Base-by-base conservation (phyloP, 164 flowering plant species). In the Vitis rupestris region DNA sequence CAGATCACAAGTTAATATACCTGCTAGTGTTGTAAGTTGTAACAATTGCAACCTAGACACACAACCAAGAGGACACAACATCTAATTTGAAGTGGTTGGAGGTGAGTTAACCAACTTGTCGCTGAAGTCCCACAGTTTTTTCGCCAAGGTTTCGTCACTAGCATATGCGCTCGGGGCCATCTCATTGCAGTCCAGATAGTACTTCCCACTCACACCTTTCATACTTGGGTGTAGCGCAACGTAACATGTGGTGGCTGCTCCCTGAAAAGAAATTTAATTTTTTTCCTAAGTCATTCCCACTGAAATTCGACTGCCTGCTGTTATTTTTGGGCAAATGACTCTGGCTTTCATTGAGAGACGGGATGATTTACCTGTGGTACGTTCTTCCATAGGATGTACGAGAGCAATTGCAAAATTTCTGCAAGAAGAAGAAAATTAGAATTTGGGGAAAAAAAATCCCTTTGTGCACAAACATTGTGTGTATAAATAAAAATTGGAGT, bases 171-270 rank as follows among this genome's bases (percentile, higher is more conserved):
- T 85, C 4, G 94, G 84, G 62, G 51, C 17, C 16, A 67, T 50
- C 79, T 89, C 98, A 53, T 95, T 95, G 84, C 98, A 91, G 73
- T 95, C 99, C 19, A 68, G 64, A 58, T 64, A 95, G 76, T 95
- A 95, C 76, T 89, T 95, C 52, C 97, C 98, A 0, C 80, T 84
- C 19, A 81, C 91, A 4, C 92, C 97, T 68, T 88, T 87, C 71
- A 95, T 37, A 49, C 73, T 75, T 12, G 97, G 98, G 77, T 93
- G 97, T 9, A 95, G 86, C 0, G 99, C 98, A 0, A 78, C 92
- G 63, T 88, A 93, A 79, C 97, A 93, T 15, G 97, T 85, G 6
- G 99, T 93, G 19, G 99, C 92, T 44, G 99, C 99, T 47, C 99
- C 99, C 99, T 93, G 82, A 16, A 65, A 66, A 3, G 44, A 37